These are phyloP conservation scores for Tolypocladium tropicale DNA, from an alignment of 2,329 filamentous ascomycete genomes.

Conservation along the genomic window DNA sequence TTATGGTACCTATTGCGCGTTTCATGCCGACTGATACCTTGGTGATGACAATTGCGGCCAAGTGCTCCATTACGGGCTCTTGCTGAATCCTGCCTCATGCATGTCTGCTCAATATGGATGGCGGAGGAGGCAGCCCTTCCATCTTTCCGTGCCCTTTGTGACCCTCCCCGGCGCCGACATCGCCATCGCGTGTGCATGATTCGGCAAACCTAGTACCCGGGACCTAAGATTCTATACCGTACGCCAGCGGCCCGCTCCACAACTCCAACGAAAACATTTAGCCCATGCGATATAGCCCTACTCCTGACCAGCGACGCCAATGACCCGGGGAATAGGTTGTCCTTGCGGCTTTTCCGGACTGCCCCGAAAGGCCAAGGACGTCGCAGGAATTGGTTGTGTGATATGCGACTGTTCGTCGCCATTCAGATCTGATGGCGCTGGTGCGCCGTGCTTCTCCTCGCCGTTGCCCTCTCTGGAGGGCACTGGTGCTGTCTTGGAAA, in stretches of 20 bases:
- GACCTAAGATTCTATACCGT: not conserved
- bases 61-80: not conserved
- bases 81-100: not conserved
- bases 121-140: not conserved
- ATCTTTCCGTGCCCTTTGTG: not conserved
- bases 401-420: constrained; percentile 14
- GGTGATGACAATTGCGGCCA: not conserved
- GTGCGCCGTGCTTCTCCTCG: constrained; percentile 5
- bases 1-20: no score
- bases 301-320: constrained; percentile 20
- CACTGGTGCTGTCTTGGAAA: not conserved
- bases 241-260: not conserved
- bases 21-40: not conserved
- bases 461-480: not conserved
- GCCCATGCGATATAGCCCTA: constrained; percentile 10
- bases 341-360: constrained; percentile 47
- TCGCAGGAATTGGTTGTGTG: constrained; percentile 23
- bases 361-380: constrained; percentile 47
- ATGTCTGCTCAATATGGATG: not conserved
- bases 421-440: constrained; percentile 4
- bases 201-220: not conserved
- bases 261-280: constrained; percentile 6
- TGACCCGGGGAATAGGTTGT: constrained; percentile 16
- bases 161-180: not conserved
- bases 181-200: not conserved